phyloP scores from a whole-genome alignment of 2,329 filamentous ascomycete species.

The Claviceps monticola region DNA sequence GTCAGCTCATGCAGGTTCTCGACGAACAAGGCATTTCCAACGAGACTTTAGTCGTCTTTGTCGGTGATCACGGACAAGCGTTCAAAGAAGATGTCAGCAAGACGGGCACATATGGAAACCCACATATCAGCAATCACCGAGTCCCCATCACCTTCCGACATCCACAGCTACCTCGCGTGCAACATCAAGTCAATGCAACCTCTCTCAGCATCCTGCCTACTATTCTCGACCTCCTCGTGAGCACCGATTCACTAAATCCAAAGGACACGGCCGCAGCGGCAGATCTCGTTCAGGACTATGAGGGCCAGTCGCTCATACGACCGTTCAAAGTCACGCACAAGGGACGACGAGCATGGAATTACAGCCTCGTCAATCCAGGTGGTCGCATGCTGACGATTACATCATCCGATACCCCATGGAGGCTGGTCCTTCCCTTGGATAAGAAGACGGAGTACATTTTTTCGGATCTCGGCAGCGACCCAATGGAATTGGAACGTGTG shows the following conservation, averaged over 20 bases:
- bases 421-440: constrained; percentile 17
- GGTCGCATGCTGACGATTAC: constrained; percentile 16
- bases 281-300: constrained; percentile 20
- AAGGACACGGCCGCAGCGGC: constrained; percentile 13
- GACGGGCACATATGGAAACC: constrained; percentile 17
- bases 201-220: constrained; percentile 22
- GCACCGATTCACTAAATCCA: constrained; percentile 17
- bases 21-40: constrained; percentile 19
- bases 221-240: constrained; percentile 21
- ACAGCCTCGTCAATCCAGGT: constrained; percentile 18
- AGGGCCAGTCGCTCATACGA: constrained; percentile 21
- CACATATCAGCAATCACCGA: constrained; percentile 19
- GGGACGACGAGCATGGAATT: constrained; percentile 18
- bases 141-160: constrained; percentile 20
- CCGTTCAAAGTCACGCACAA: constrained; percentile 10
- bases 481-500: constrained; percentile 13
- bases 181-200: constrained; percentile 15
- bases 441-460: constrained; percentile 17
- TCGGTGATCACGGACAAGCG: constrained; percentile 23
- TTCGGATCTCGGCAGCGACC: constrained; percentile 15
- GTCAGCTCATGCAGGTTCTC: constrained; percentile 16
- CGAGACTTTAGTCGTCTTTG: constrained; percentile 20
- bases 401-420: constrained; percentile 12
- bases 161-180: constrained; percentile 16
- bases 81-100: constrained; percentile 18